phyloP scores from a whole-genome alignment of 1,139 yeast species.

The Arxiozyma slooffiae region DNA sequence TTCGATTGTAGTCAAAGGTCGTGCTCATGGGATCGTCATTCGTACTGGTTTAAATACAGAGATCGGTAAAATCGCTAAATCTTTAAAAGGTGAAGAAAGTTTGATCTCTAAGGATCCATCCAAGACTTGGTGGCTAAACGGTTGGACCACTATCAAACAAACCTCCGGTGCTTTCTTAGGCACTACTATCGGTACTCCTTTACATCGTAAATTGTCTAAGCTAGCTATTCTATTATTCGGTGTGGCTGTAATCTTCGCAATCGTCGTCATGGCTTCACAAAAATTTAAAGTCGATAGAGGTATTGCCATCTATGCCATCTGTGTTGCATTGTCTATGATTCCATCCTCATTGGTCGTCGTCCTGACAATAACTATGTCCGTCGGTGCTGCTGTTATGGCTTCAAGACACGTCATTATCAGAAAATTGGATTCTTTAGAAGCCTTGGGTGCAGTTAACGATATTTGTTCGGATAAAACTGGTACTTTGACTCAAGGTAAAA shows the following conservation, averaged over 20 bases:
- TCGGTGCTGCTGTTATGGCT: conserved; percentile 95
- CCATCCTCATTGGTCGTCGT: conserved; percentile 97
- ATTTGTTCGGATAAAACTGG: conserved; percentile 96
- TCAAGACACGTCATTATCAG: conserved; percentile 85
- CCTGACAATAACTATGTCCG: conserved; percentile 90
- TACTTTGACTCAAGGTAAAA: conserved; percentile 86
- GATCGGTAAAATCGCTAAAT: conserved; percentile 81
- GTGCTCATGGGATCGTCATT: conserved; percentile 83
- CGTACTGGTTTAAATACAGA: conserved; percentile 85
- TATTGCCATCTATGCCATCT: conserved; percentile 92
- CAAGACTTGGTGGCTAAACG: conserved; percentile 30
- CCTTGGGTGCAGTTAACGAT: conserved; percentile 90
- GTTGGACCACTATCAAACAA: conserved; percentile 36
- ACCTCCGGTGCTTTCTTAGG: conserved; percentile 64
- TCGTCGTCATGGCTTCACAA: conserved; percentile 79
- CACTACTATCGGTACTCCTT: conserved; percentile 73
- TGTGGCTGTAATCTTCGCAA: conserved; percentile 76
- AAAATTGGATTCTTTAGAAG: conserved; percentile 88
- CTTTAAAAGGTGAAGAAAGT: conserved; percentile 83
- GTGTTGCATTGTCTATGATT: conserved; percentile 95
- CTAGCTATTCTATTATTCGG: conserved; percentile 78
- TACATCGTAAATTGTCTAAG: conserved; percentile 89
- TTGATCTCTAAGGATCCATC: conserved; percentile 53
- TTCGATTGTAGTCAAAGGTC: conserved; percentile 88
- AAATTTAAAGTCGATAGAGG: conserved; percentile 84